phyloP scores from a whole-genome alignment of 129 eudicot species.

The Kitagawia praeruptora region DNA sequence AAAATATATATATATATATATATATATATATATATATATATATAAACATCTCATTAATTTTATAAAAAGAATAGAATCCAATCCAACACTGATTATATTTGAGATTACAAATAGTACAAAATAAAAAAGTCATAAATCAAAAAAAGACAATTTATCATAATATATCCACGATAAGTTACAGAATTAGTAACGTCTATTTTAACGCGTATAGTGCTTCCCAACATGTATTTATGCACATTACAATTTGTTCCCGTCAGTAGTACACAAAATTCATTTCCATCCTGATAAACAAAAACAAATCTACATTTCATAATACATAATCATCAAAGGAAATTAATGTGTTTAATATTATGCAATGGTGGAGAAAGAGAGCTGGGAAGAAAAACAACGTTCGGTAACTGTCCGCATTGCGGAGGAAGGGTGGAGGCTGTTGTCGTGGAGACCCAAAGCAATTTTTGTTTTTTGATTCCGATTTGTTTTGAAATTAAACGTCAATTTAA shows the following conservation, averaged over 20 bases:
- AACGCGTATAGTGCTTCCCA: no score
- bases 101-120: no score
- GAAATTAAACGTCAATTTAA: conserved; percentile 36
- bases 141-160: no score
- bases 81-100: neutral
- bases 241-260: neutral
- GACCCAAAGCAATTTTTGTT: conserved; percentile 30
- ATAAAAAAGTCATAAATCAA: no score
- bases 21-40: no score
- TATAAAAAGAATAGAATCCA: no score
- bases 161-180: no score
- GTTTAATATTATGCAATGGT: conserved; percentile 16
- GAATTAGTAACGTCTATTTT: no score
- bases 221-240: neutral
- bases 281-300: neutral
- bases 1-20: no score
- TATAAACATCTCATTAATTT: no score
- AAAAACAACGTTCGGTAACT: conserved; percentile 25
- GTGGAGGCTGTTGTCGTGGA: conserved; percentile 35
- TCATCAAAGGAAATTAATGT: neutral
- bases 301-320: neutral
- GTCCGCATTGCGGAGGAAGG: conserved; percentile 36
- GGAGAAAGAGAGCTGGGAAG: conserved; percentile 30
- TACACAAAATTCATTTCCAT: neutral
- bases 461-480: conserved; percentile 25